Evolutionary conservation across 352 stramenopile species (phyloP), one percentile per base, ranked within the genome.

Genomic region (Phytophthora capsici): DNA sequence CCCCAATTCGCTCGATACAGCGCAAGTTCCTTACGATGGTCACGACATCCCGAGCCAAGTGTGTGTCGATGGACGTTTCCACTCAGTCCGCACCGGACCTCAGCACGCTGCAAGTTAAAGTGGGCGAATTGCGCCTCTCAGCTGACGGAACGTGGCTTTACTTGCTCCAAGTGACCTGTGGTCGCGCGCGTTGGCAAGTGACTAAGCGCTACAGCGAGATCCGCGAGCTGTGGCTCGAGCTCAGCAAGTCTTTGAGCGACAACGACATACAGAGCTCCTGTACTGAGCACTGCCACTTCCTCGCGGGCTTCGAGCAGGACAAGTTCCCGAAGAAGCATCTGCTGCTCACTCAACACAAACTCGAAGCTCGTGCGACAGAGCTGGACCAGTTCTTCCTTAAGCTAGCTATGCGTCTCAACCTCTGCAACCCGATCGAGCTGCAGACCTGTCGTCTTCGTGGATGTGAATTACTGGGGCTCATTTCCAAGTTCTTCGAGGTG

Each of bases 261-360:
- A 73, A 72, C 55, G 52, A 60, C n/a, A 34, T 48, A 0, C 54
- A 60, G 12, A 43, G 6, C 8, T 34, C 36, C 1, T 90, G 84
- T 64, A 81, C 70, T 0, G 84, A 92, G 50, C 75, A 77, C 34
- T 84, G 73, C 58, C 84, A 92, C 59, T 92, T 90, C 48, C 71
- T 92, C 22, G 75, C 71, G 3, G 84, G 84, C 10, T 66, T 89
- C 14, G 81, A 92, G 53, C 66, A 71, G 47, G 80, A 90, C 74
- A 89, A 88, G 65, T 92, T 92, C 64, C 84, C 84, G 14, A 90
- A 89, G 69, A 90, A 88, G 63, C 77, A 82, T 37, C 49, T 92
- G 26, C 54, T 90, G 32, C 78, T 90, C 52, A 90, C 81, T n/a
- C 78, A 84, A 49, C 82, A 78, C 52, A 82, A 76, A 57, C 70